Percentiles rank a stretch among this genome's conserved stretches.
These are phyloP conservation scores for Sporobolomyces phaffii DNA, from an alignment of 768 basidiomycete species.

Conservation along the genomic window DNA sequence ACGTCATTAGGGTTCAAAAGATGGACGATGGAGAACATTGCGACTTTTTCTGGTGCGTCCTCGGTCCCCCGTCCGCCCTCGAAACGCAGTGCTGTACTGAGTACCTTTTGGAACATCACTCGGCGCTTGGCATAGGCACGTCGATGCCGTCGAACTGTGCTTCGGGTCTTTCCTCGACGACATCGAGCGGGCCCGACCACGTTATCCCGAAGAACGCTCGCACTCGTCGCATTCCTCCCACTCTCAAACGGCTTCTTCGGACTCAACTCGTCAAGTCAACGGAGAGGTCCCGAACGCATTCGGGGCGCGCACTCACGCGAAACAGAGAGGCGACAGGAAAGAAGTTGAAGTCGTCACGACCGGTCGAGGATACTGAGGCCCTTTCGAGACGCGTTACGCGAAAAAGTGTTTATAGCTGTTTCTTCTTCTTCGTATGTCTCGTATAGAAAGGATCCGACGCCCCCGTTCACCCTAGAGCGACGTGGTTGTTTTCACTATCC, in stretches of 20 bases:
- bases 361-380: slow-evolving; percentile 20
- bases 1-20: slow-evolving; percentile 50
- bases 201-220: slow-evolving; percentile 45
- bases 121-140: slow-evolving; percentile 43
- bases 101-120: slow-evolving; percentile 20
- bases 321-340: slow-evolving; percentile 3
- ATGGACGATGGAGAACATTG: slow-evolving; percentile 50
- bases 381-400: no score
- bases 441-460: no score
- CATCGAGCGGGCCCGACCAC: slow-evolving; percentile 49
- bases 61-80: neutral
- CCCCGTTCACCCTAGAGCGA: no score
- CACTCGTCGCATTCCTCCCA: neutral
- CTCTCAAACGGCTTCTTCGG: neutral
- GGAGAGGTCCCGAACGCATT: neutral
- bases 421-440: no score
- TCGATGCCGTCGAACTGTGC: slow-evolving; percentile 52
- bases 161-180: slow-evolving; percentile 44
- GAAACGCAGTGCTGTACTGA: neutral
- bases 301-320: neutral
- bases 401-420: no score
- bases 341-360: slow-evolving; percentile 19
- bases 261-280: neutral
- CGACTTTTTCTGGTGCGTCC: slow-evolving; percentile 44
- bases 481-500: no score